Evolutionary conservation across 2,329 filamentous ascomycete genomes (phyloP).

Genomic region (Venturia aucupariae): DNA sequence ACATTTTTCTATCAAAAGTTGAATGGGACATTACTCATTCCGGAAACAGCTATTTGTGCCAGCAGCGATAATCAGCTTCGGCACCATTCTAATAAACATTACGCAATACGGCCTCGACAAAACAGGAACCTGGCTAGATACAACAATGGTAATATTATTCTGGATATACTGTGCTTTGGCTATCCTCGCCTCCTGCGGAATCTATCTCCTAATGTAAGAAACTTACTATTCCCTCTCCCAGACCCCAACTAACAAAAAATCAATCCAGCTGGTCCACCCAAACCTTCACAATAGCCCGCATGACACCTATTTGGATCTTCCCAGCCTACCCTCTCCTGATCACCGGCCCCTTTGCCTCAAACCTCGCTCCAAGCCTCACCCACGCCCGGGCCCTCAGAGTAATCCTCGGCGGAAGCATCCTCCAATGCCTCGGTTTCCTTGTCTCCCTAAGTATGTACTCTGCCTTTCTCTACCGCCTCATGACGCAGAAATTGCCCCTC

Average conservation of each 20-base stretch:
- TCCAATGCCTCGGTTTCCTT: constrained; percentile 57
- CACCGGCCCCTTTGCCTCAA: constrained; percentile 62
- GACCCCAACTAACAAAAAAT: neutral
- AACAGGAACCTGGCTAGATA: constrained; percentile 46
- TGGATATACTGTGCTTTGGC: constrained; percentile 66
- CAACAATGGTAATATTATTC: constrained; percentile 56
- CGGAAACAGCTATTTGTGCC: constrained; percentile 23
- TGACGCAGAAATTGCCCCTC: constrained; percentile 76
- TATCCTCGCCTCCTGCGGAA: constrained; percentile 56
- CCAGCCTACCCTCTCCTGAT: constrained; percentile 75
- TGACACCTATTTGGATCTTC: constrained; percentile 86
- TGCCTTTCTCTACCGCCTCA: constrained; percentile 75
- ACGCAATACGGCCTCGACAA: constrained; percentile 57
- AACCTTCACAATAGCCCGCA: constrained; percentile 64
- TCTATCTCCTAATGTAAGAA: constrained; percentile 68
- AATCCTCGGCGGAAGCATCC: constrained; percentile 49
- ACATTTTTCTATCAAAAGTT: no score
- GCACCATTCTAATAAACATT: constrained; percentile 54
- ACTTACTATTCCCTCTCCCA: constrained; percentile 30
- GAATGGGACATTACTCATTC: no score
- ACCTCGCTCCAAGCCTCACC: constrained; percentile 41
- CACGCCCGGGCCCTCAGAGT: constrained; percentile 40
- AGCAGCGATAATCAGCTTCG: constrained; percentile 12
- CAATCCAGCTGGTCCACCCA: constrained; percentile 52
- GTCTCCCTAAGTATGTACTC: constrained; percentile 71